These are phyloP conservation scores for Coemansia aciculifera DNA, from an alignment of 192 early-diverging fungal species.

Conservation along the genomic window DNA sequence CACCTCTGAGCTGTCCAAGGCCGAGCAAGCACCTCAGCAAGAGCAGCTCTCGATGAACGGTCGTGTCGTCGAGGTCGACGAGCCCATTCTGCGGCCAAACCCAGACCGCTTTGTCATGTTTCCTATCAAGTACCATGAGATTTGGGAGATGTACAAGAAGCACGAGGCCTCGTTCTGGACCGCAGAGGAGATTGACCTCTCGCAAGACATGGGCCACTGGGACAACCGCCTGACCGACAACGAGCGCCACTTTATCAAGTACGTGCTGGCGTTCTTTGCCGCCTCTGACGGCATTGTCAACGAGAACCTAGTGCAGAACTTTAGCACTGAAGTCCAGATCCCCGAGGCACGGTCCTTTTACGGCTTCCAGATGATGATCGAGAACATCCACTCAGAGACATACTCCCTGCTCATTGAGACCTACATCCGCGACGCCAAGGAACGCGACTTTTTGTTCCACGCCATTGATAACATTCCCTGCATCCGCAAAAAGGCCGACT, in stretches of 20 bases:
- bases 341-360: constrained; percentile 94
- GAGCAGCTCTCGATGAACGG: constrained; percentile 40
- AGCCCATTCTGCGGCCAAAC: constrained; percentile 67
- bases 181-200: constrained; percentile 92
- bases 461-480: constrained; percentile 95
- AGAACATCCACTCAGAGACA: constrained; percentile 95
- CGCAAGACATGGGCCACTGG: constrained; percentile 90
- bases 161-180: constrained; percentile 98
- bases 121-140: constrained; percentile 92
- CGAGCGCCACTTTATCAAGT: constrained; percentile 89
- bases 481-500: constrained; percentile 94
- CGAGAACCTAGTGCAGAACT: constrained; percentile 90
- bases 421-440: constrained; percentile 84
- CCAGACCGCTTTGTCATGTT: constrained; percentile 87
- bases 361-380: constrained; percentile 98
- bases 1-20: constrained; percentile 23
- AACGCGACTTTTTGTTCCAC: constrained; percentile 85
- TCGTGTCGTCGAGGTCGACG: constrained; percentile 46
- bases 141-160: constrained; percentile 99
- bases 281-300: constrained; percentile 96
- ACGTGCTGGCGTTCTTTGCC: constrained; percentile 94
- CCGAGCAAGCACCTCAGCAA: constrained; percentile 32
- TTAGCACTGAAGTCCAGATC: constrained; percentile 90
- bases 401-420: constrained; percentile 95
- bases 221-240: constrained; percentile 78